These are phyloP conservation scores for Phoma sp. DNA, from an alignment of 2,329 filamentous ascomycete genomes.

Conservation along the genomic window DNA sequence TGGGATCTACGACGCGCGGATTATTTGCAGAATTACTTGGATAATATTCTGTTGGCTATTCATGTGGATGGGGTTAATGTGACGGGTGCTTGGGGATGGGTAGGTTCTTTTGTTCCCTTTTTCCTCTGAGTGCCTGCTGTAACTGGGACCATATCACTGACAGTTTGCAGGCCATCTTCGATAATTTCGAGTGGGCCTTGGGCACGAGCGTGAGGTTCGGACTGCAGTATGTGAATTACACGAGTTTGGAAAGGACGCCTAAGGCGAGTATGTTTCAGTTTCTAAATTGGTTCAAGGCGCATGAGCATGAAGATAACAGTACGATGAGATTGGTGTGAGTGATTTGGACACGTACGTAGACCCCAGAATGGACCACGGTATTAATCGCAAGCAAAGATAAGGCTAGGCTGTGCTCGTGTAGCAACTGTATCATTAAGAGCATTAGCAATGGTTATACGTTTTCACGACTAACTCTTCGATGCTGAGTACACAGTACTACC, in stretches of 20 bases:
- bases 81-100: slow-evolving; percentile 51
- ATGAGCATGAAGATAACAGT: slow-evolving; percentile 34
- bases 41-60: slow-evolving; percentile 49
- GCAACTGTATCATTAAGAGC: too few relatives aligned
- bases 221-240: slow-evolving; percentile 53
- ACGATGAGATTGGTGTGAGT: slow-evolving; percentile 24
- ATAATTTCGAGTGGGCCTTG: slow-evolving; percentile 52
- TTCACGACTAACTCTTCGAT: too few relatives aligned
- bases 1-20: slow-evolving; percentile 52
- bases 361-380: too few relatives aligned
- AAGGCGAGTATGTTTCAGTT: slow-evolving; percentile 53
- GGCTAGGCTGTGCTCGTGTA: too few relatives aligned
- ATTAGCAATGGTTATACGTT: too few relatives aligned
- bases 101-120: neutral
- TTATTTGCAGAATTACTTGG: slow-evolving; percentile 51
- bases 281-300: slow-evolving; percentile 50
- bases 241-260: slow-evolving; percentile 48
- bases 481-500: too few relatives aligned
- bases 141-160: neutral
- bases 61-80: slow-evolving; percentile 50
- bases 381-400: too few relatives aligned
- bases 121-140: too few relatives aligned
- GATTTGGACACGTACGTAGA: too few relatives aligned
- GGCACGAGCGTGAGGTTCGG: slow-evolving; percentile 49
- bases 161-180: slow-evolving; percentile 38